These are phyloP conservation scores for Podaxis sp. DNA, from an alignment of 768 basidiomycete genomes.

Conservation along the genomic window DNA sequence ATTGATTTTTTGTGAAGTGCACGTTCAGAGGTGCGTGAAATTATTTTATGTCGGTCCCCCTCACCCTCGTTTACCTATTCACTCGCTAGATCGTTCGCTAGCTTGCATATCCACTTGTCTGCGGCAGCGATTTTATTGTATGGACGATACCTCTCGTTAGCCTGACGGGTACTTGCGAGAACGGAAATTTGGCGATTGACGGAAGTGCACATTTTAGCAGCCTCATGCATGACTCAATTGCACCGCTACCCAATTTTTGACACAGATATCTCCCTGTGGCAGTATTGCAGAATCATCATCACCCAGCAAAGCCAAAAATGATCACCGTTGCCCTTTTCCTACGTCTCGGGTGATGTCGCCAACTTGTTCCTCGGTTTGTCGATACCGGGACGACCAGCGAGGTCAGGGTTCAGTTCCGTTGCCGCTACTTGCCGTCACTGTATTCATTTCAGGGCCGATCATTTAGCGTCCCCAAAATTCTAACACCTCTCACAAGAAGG, in stretches of 20 bases:
- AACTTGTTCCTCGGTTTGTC: conserved; percentile 1
- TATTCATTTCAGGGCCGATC: conserved; percentile 7
- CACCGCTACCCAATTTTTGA: background rate
- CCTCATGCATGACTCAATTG: background rate
- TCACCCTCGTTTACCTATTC: background rate
- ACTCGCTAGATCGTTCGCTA: background rate
- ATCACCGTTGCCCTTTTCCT: conserved; percentile 4
- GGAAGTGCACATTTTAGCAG: background rate
- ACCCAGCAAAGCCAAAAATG: background rate
- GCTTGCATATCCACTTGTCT: background rate
- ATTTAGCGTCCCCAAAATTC: conserved; percentile 1
- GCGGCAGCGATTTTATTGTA: background rate
- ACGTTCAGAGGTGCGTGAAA: background rate
- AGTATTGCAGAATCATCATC: background rate
- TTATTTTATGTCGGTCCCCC: background rate
- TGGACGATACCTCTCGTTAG: background rate
- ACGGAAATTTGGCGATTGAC: conserved; percentile 5
- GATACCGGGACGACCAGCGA: background rate
- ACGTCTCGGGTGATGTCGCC: background rate
- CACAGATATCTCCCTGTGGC: conserved; percentile 8
- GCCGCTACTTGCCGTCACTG: conserved; percentile 10
- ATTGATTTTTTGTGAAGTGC: conserved; percentile 1
- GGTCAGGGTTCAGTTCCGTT: background rate
- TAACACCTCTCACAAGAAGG: background rate
- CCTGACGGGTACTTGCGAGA: conserved; percentile 3